phyloP scores from a whole-genome alignment of 257 asterid genomes.

The Handroanthus guayacan region DNA sequence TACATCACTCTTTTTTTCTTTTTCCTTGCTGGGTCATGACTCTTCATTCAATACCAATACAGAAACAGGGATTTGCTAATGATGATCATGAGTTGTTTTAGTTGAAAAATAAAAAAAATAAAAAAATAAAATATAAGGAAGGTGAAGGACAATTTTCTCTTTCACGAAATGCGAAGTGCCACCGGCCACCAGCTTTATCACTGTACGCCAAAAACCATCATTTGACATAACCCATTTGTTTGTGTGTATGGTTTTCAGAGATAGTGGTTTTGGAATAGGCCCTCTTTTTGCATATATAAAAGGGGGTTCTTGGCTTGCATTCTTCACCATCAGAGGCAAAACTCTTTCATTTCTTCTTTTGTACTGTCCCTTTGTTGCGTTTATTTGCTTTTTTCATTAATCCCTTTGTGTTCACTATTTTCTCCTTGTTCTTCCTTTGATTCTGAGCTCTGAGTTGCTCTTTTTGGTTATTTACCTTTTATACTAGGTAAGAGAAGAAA shows the following conservation, averaged over 20 bases:
- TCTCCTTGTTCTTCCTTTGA: not conserved
- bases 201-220: slow-evolving; percentile 36
- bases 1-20: too few species aligned
- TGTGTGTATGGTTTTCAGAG: slow-evolving; percentile 15
- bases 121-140: not conserved
- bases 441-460: slow-evolving; percentile 29
- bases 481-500: slow-evolving; percentile 33
- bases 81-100: slow-evolving; percentile 40
- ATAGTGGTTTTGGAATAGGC: slow-evolving; percentile 40
- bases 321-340: slow-evolving; percentile 39
- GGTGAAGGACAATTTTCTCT: slow-evolving; percentile 26
- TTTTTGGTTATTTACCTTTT: slow-evolving; percentile 20
- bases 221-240: slow-evolving; percentile 1
- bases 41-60: not conserved
- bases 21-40: too few species aligned
- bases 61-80: slow-evolving; percentile 16
- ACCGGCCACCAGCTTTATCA: slow-evolving; percentile 33
- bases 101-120: not conserved
- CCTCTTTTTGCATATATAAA: slow-evolving; percentile 13
- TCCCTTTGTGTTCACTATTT: not conserved
- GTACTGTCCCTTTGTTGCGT: slow-evolving; percentile 1
- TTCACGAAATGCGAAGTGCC: slow-evolving; percentile 30
- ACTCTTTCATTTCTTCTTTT: slow-evolving; percentile 36
- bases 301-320: slow-evolving; percentile 21
- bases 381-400: slow-evolving; percentile 9